A percentile compares a stretch with the other conserved stretches of the same genome.
These are phyloP conservation scores for Rhipidocladum racemiflorum DNA, from an alignment of 176 grass and related monocot species.

Conservation along the genomic window DNA sequence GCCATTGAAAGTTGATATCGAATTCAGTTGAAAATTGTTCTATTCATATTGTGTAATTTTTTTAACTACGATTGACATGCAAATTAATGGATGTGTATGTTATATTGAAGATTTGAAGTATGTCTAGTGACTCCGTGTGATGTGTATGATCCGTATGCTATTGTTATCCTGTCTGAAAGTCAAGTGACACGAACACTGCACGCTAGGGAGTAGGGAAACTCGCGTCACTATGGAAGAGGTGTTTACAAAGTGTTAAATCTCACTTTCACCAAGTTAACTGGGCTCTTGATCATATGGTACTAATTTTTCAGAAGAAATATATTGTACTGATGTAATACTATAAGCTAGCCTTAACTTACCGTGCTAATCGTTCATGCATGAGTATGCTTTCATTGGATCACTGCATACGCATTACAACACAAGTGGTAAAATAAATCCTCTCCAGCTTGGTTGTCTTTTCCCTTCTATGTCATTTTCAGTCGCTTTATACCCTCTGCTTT, in stretches of 20 bases:
- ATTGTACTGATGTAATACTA: background rate
- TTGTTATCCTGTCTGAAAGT: too few species aligned
- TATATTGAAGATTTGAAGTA: too few species aligned
- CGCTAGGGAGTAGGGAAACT: background rate
- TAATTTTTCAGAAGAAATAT: background rate
- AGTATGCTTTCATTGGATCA: background rate
- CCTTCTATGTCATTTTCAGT: background rate
- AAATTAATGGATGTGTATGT: too few species aligned
- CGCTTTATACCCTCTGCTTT: background rate
- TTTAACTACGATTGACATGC: background rate
- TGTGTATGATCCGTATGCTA: too few species aligned
- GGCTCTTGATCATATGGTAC: background rate
- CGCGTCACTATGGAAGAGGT: background rate
- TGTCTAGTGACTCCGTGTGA: too few species aligned
- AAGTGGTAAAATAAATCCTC: background rate
- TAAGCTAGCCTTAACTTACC: background rate
- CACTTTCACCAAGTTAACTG: constrained; percentile 8
- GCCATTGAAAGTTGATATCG: background rate
- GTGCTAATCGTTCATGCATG: background rate
- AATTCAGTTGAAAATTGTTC: background rate
- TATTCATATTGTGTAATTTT: background rate
- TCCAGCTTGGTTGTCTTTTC: background rate
- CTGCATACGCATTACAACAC: background rate
- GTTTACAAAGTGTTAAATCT: background rate
- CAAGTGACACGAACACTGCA: constrained; percentile 27